phyloP scores from a whole-genome alignment of 2,329 filamentous ascomycete genomes.

The Rhynchosporium agropyri region DNA sequence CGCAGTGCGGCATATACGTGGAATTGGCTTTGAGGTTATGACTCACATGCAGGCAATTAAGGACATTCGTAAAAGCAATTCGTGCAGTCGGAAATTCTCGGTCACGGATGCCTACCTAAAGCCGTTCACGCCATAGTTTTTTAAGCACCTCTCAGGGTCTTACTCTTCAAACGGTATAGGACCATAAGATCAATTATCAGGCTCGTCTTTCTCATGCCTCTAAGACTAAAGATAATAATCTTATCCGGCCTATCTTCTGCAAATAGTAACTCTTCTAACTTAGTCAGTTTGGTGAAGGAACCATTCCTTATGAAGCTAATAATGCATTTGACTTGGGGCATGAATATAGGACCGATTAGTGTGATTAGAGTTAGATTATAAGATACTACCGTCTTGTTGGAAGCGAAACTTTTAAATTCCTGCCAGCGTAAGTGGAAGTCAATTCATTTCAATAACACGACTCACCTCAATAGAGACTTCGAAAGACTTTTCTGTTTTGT shows the following conservation, averaged over 20 bases:
- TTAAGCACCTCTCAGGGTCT: no score
- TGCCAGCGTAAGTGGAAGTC: not conserved
- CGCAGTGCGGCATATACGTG: no score
- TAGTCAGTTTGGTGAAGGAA: slow-evolving; percentile 37
- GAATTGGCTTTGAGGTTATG: no score
- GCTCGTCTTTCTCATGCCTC: slow-evolving; percentile 49
- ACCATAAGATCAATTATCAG: slow-evolving; percentile 47
- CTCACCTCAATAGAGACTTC: not conserved
- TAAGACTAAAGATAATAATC: slow-evolving; percentile 43
- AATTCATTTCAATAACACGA: not conserved
- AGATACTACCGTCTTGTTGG: not conserved
- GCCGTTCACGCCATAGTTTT: no score
- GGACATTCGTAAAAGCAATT: no score
- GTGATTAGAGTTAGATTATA: no score
- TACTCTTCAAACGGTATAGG: no score
- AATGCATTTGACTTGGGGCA: not conserved
- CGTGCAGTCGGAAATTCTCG: no score
- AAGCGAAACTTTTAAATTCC: not conserved
- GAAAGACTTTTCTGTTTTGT: not conserved
- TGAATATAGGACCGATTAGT: not conserved
- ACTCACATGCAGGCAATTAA: no score
- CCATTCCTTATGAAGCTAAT: slow-evolving; percentile 28
- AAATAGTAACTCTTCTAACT: slow-evolving; percentile 39
- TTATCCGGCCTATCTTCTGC: not conserved
- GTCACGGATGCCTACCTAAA: no score